Conservation (phyloP, 805 yeast species). For the Candida ovalis region DNA sequence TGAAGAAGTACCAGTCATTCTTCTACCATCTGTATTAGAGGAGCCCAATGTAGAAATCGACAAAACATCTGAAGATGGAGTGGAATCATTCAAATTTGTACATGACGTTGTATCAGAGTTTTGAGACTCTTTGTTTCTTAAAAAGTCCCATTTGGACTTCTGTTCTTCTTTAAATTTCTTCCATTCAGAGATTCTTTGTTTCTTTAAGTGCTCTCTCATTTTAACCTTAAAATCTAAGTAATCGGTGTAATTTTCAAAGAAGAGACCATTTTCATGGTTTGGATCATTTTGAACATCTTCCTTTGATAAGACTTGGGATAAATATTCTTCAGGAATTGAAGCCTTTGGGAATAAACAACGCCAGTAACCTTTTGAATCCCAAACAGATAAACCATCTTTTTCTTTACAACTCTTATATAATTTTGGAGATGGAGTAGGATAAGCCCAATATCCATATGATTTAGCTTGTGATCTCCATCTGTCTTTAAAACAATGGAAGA, state of each 20-base stretch:
- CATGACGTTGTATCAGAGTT: too few relatives aligned
- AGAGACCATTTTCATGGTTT: conserved; percentile 47
- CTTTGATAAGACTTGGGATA: conserved; percentile 38
- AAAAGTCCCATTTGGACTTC: conserved; percentile 24
- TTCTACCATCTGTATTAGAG: conserved; percentile 11
- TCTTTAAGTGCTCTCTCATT: conserved; percentile 44
- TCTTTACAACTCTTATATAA: conserved; percentile 62
- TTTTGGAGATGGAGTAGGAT: conserved; percentile 33
- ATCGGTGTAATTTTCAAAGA: conserved; percentile 62
- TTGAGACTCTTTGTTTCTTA: conserved; percentile 2
- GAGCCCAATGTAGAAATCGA: not conserved
- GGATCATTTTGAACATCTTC: conserved; percentile 52
- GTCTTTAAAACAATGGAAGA: conserved; percentile 3
- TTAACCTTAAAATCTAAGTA: conserved; percentile 64
- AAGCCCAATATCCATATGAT: conserved; percentile 22
- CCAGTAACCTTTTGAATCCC: conserved; percentile 88
- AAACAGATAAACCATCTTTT: conserved; percentile 64
- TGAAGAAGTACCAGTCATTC: conserved; percentile 36
- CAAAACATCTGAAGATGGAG: not conserved
- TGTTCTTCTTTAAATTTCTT: conserved; percentile 20
- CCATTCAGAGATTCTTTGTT: conserved; percentile 32
- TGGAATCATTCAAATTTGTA: not conserved
- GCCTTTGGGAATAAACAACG: conserved; percentile 77
- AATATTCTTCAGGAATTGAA: conserved; percentile 30
- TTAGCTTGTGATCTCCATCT: conserved; percentile 6